Conservation (phyloP, 1,139 yeast species). For the Geotrichum klebahnii region DNA sequence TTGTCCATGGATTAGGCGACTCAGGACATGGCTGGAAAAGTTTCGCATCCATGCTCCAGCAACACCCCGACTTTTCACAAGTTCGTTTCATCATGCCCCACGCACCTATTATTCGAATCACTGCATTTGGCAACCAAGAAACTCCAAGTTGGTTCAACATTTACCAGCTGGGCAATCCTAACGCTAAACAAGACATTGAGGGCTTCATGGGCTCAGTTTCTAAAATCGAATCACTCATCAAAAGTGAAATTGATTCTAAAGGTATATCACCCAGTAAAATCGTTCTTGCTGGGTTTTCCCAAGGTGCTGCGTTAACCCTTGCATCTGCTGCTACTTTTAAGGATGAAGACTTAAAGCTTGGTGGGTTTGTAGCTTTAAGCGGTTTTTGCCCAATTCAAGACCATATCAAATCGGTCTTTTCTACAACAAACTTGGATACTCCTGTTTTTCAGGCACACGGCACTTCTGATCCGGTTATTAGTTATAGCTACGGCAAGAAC, state of each 20-base stretch:
- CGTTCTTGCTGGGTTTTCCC: constrained; percentile 14
- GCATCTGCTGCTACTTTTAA: constrained; percentile 3
- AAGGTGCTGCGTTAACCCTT: constrained; percentile 10
- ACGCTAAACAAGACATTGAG: constrained; percentile 5
- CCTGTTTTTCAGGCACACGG: constrained; percentile 12
- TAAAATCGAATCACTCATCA: not conserved
- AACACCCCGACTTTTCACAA: not conserved
- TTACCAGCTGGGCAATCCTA: not conserved
- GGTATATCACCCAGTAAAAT: constrained; percentile 2
- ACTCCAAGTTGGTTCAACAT: constrained; percentile 11
- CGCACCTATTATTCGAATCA: constrained; percentile 3
- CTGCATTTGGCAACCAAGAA: constrained; percentile 2
- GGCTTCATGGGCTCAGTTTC: constrained; percentile 4
- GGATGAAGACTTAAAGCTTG: constrained; percentile 4
- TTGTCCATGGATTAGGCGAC: constrained; percentile 84
- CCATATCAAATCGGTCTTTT: not conserved
- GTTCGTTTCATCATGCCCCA: constrained; percentile 8
- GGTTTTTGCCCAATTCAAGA: constrained; percentile 11
- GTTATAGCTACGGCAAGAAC: constrained; percentile 2
- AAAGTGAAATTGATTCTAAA: constrained; percentile 1
- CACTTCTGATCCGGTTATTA: constrained; percentile 9
- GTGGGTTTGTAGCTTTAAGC: constrained; percentile 7
- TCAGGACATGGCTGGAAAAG: constrained; percentile 72
- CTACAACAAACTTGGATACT: constrained; percentile 3
- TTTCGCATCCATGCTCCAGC: constrained; percentile 3